Evolutionary conservation across 192 early-diverging fungal species (phyloP).

Genomic region (Allomyces macrogynus): DNA sequence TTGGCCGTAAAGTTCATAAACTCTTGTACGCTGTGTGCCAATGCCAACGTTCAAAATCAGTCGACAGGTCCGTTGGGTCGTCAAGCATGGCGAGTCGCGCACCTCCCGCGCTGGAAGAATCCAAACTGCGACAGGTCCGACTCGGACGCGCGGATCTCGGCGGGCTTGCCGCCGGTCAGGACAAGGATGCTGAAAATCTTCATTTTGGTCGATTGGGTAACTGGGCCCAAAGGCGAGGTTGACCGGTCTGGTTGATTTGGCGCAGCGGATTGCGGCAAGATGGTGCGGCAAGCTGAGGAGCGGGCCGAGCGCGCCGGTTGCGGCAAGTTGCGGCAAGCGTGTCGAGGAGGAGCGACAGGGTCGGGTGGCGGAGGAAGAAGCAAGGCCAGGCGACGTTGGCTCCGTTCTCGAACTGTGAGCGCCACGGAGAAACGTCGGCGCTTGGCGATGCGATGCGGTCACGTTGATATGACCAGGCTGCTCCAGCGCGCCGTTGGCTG

Average conservation of each 20-base stretch:
- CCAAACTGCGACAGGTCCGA: constrained; percentile 60
- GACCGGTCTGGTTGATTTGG: no score
- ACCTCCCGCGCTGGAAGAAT: constrained; percentile 72
- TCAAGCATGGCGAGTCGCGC: constrained; percentile 3
- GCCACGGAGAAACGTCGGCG: not conserved
- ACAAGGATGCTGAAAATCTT: constrained; percentile 30
- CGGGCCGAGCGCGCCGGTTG: not conserved
- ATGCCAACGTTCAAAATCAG: not conserved
- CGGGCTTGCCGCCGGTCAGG: constrained; percentile 20
- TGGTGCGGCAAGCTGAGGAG: not conserved
- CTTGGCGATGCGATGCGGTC: no score
- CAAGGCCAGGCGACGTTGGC: no score
- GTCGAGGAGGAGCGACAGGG: no score
- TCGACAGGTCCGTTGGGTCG: constrained; percentile 2
- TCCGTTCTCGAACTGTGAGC: not conserved
- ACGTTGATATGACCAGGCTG: no score
- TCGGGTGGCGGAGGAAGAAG: no score
- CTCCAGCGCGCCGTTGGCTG: no score
- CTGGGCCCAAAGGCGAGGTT: not conserved
- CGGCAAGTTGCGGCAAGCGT: no score
- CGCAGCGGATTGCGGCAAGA: not conserved
- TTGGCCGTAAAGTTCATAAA: constrained; percentile 68
- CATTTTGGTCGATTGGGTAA: constrained; percentile 10
- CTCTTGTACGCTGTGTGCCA: constrained; percentile 48
- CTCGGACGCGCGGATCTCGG: constrained; percentile 33